These are phyloP conservation scores for Lomentospora prolificans DNA, from an alignment of 2,329 filamentous ascomycete species.

Conservation along the genomic window DNA sequence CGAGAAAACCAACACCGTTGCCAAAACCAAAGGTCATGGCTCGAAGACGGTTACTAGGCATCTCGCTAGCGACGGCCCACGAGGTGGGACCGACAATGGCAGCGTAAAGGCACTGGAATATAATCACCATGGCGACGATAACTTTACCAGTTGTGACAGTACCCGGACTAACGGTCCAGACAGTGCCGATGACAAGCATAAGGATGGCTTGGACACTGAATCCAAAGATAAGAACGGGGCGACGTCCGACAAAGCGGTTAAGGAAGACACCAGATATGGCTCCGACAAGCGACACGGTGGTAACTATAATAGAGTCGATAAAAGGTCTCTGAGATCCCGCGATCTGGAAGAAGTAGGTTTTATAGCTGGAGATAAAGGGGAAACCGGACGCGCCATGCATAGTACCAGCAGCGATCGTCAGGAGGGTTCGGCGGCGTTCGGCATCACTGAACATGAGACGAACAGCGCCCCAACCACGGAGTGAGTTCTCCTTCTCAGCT, in stretches of 20 bases:
- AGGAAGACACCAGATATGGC: conserved; percentile 9
- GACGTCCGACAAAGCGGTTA: conserved; percentile 10
- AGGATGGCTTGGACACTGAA: conserved; percentile 8
- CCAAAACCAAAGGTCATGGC: conserved; percentile 10
- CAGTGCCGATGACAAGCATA: conserved; percentile 9
- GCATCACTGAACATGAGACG: conserved; percentile 9
- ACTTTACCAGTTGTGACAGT: conserved; percentile 9
- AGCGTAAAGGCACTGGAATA: conserved; percentile 10
- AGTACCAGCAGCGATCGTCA: conserved; percentile 8
- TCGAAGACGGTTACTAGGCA: conserved; percentile 10
- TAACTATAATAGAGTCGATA: conserved; percentile 10
- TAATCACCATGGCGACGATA: conserved; percentile 9
- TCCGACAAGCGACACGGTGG: conserved; percentile 9
- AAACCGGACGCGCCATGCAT: conserved; percentile 10
- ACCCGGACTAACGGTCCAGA: conserved; percentile 7
- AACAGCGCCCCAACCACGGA: conserved; percentile 8
- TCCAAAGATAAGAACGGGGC: conserved; percentile 8
- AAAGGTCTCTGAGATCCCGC: conserved; percentile 10
- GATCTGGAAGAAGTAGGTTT: conserved; percentile 11
- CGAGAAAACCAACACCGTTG: conserved; percentile 9
- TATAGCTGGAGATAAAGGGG: conserved; percentile 10
- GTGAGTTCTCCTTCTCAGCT: conserved; percentile 9
- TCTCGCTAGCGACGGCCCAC: conserved; percentile 9
- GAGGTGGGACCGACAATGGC: conserved; percentile 9
- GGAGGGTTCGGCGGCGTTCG: conserved; percentile 11